Evolutionary conservation across 106 monocot genomes (phyloP).

Genomic region (Dactylorhiza incarnata): DNA sequence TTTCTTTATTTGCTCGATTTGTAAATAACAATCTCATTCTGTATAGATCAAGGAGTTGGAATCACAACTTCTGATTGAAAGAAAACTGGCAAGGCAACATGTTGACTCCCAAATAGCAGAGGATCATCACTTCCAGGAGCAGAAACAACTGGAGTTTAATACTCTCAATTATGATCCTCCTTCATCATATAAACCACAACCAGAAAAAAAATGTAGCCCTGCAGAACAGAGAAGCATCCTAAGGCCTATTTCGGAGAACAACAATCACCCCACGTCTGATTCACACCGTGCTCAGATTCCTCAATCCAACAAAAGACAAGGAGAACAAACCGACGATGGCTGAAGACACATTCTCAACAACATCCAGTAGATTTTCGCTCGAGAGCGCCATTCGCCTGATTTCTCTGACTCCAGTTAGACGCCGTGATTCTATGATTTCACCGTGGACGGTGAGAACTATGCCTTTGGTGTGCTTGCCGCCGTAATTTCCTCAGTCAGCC

Average conservation of each 20-base stretch:
- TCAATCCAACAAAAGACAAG: conserved; percentile 39
- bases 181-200: too few species aligned
- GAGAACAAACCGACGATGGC: conserved; percentile 49
- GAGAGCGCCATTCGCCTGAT: conserved; percentile 9
- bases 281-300: conserved; percentile 11
- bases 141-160: conserved; percentile 16
- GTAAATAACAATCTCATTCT: not conserved
- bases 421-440: conserved; percentile 50
- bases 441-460: conserved; percentile 18
- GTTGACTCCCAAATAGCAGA: conserved; percentile 73
- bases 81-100: conserved; percentile 79
- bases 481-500: conserved; percentile 5
- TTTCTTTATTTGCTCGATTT: too few species aligned
- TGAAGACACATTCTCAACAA: conserved; percentile 18
- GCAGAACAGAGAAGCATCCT: conserved; percentile 26
- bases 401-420: conserved; percentile 14
- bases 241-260: not conserved
- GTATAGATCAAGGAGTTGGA: conserved; percentile 70
- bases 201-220: too few species aligned
- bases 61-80: conserved; percentile 71
- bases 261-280: conserved; percentile 3
- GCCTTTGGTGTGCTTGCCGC: conserved; percentile 1
- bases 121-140: conserved; percentile 29
- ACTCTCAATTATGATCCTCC: not conserved
- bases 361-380: conserved; percentile 28